Evolutionary conservation across 768 basidiomycete species (phyloP).

Genomic region (Candolleomyces eurysporus): DNA sequence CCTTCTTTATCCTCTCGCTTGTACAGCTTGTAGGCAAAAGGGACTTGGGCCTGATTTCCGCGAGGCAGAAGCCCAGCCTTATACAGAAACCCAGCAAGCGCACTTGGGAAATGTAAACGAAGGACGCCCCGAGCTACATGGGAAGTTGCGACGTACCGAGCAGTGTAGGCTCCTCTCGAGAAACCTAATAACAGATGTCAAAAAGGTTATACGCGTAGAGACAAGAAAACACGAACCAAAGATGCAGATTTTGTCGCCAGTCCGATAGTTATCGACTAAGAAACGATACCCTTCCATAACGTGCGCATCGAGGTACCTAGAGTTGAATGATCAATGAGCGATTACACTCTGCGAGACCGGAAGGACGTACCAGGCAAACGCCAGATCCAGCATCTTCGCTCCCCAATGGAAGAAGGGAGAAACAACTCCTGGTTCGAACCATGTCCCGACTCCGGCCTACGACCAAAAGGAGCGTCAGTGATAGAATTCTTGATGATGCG

Average conservation of each 20-base stretch:
- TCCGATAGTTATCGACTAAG: constrained; percentile 72
- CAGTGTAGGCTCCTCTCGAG: constrained; percentile 58
- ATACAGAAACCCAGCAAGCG: neutral
- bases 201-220: no score
- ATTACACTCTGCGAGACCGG: neutral
- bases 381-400: constrained; percentile 64
- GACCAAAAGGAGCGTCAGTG: no score
- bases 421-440: constrained; percentile 62
- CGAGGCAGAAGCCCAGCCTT: constrained; percentile 70
- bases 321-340: no score
- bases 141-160: constrained; percentile 40
- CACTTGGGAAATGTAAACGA: neutral
- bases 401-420: constrained; percentile 56
- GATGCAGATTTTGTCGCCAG: constrained; percentile 66
- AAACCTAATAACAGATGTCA: constrained; percentile 60
- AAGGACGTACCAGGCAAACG: constrained; percentile 63
- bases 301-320: constrained; percentile 68
- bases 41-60: constrained; percentile 66
- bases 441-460: constrained; percentile 45
- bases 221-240: no score
- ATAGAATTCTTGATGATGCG: no score
- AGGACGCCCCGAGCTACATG: neutral
- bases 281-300: constrained; percentile 76
- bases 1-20: constrained; percentile 47
- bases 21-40: constrained; percentile 76